Conservation (phyloP, 2,329 filamentous ascomycete species). For the Epichloe baconii region DNA sequence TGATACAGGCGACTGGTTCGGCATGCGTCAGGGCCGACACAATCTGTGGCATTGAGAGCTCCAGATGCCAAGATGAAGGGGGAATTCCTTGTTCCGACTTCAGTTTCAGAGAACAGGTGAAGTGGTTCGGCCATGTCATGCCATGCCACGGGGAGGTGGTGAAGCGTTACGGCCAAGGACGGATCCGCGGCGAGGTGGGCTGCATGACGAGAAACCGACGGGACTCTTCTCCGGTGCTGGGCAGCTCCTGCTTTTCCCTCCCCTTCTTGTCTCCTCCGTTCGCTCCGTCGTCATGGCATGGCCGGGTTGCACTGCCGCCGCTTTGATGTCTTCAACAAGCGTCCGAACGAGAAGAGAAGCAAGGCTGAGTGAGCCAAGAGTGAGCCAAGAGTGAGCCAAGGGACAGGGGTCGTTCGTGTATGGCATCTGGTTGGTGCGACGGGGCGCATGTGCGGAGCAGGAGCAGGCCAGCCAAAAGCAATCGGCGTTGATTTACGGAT, state of each 20-base stretch:
- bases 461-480: no score
- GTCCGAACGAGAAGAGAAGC: background rate
- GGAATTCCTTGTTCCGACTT: background rate
- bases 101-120: background rate
- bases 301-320: background rate
- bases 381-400: background rate
- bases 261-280: background rate
- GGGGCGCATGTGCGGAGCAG: background rate
- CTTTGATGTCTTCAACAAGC: background rate
- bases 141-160: background rate
- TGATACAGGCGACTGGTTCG: background rate
- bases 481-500: background rate
- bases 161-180: background rate
- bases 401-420: background rate
- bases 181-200: background rate
- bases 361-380: background rate
- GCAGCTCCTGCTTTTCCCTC: background rate
- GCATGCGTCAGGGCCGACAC: background rate
- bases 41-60: background rate
- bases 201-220: background rate
- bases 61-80: background rate
- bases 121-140: background rate
- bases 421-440: slow-evolving; percentile 1
- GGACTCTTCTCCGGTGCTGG: background rate
- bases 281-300: background rate